Evolutionary conservation across 257 asterid species (phyloP).

Genomic region (Plantago ovata): DNA sequence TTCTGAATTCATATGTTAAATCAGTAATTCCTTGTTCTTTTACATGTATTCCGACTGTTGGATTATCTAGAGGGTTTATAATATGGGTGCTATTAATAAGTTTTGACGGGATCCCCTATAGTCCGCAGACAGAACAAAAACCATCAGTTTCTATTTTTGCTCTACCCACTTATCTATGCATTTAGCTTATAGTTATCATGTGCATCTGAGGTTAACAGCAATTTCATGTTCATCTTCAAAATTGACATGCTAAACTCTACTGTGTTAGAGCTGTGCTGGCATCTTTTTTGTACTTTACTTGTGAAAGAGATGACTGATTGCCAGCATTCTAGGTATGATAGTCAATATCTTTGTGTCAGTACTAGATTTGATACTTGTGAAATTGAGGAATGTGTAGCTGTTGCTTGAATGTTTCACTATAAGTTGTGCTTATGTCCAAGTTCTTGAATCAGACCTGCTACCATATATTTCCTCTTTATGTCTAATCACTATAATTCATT

Average conservation of each 20-base stretch:
- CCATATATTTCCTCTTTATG: conserved; percentile 8
- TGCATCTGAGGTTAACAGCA: conserved; percentile 1
- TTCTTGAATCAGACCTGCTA: conserved; percentile 10
- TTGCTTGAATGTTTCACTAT: conserved; percentile 6
- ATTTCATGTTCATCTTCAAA: conserved; percentile 4
- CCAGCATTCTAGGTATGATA: neutral
- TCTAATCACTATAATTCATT: neutral
- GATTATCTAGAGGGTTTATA: neutral
- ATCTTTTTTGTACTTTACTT: conserved; percentile 3
- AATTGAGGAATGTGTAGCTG: conserved; percentile 2
- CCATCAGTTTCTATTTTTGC: conserved; percentile 5
- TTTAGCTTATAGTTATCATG: conserved; percentile 9
- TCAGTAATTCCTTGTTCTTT: neutral
- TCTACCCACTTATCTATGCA: conserved; percentile 5
- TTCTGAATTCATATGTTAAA: neutral
- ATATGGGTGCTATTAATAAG: neutral
- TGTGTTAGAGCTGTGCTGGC: conserved; percentile 5
- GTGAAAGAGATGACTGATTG: conserved; percentile 1
- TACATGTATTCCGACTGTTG: neutral
- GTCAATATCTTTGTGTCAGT: conserved; percentile 2
- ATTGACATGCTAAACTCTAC: conserved; percentile 6
- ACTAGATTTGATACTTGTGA: neutral
- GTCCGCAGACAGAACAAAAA: neutral
- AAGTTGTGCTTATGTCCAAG: conserved; percentile 19
- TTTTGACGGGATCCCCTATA: neutral